Conservation (phyloP, 2,329 filamentous ascomycete genomes). For the Arthrobotrys sinensis region DNA sequence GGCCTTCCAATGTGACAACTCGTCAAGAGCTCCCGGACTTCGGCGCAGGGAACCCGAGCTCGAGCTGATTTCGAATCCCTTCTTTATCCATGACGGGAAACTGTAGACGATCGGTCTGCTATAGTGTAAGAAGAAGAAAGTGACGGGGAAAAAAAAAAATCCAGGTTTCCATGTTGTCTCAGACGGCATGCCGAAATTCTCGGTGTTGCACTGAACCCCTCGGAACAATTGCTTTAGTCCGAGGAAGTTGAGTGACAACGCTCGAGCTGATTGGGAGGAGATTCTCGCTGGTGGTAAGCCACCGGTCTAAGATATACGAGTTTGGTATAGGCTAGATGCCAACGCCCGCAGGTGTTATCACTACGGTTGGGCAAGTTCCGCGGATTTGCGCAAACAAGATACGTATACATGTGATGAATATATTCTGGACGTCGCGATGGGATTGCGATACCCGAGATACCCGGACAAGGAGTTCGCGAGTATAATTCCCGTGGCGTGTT, state of each 20-base stretch:
- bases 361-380: slow-evolving; percentile 7
- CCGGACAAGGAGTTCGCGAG: too few relatives aligned
- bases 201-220: background rate
- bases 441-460: too few relatives aligned
- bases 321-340: slow-evolving; percentile 2
- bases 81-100: slow-evolving; percentile 9
- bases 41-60: background rate
- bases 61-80: background rate
- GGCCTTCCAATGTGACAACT: slow-evolving; percentile 1
- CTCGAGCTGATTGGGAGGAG: slow-evolving; percentile 4
- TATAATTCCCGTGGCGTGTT: too few relatives aligned
- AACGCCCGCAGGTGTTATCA: slow-evolving; percentile 3
- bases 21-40: slow-evolving; percentile 2
- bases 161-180: slow-evolving; percentile 9
- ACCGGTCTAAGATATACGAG: slow-evolving; percentile 4
- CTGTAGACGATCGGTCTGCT: slow-evolving; percentile 5
- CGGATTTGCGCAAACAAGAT: slow-evolving; percentile 13
- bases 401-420: too few relatives aligned
- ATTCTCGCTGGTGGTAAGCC: slow-evolving; percentile 2
- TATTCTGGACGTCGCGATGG: too few relatives aligned
- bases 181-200: slow-evolving; percentile 9
- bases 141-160: slow-evolving; percentile 2
- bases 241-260: background rate
- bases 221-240: background rate
- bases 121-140: background rate